Evolutionary conservation across 1,284 basidiomycete species (phyloP).

Genomic region (Marasmius fiardii): DNA sequence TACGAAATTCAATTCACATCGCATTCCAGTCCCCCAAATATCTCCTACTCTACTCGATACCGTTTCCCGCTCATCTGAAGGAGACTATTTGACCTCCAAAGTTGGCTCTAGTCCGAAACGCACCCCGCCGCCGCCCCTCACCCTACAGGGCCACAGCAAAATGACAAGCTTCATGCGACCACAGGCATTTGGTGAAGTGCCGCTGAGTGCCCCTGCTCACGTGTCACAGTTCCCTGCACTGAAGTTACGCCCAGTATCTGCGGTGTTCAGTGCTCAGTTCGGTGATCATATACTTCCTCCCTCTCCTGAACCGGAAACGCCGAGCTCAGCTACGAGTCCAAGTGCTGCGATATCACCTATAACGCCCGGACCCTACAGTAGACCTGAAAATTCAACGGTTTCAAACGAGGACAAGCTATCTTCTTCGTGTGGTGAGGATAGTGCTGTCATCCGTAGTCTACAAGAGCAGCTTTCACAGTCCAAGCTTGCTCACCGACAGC

Average conservation of each 20-base stretch:
- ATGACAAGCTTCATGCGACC: constrained; percentile 13
- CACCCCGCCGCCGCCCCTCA: constrained; percentile 34
- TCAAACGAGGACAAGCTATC: constrained; percentile 28
- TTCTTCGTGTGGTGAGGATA: constrained; percentile 25
- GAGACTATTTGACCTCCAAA: constrained; percentile 3
- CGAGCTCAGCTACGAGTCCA: constrained; percentile 42
- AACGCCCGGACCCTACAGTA: constrained; percentile 40
- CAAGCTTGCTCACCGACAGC: constrained; percentile 63
- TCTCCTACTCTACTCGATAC: constrained; percentile 21
- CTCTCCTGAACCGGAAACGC: constrained; percentile 44
- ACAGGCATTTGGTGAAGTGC: constrained; percentile 19
- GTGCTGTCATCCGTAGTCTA: constrained; percentile 46
- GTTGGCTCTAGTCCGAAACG: constrained; percentile 29
- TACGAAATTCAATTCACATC: constrained; percentile 27
- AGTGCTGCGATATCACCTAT: constrained; percentile 46
- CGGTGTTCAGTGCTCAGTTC: constrained; percentile 70
- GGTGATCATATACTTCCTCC: constrained; percentile 52
- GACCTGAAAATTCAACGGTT: constrained; percentile 26
- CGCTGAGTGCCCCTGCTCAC: constrained; percentile 63
- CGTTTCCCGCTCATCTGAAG: neutral
- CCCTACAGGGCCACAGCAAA: constrained; percentile 34
- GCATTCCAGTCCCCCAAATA: constrained; percentile 43
- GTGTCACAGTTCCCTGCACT: constrained; percentile 61
- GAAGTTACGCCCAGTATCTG: constrained; percentile 72
- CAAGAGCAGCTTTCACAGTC: constrained; percentile 60